Percentiles rank a stretch among this genome's conserved stretches.
Evolutionary conservation across 495 filamentous ascomycete species (phyloP).

Genomic region (Viridothelium virens): DNA sequence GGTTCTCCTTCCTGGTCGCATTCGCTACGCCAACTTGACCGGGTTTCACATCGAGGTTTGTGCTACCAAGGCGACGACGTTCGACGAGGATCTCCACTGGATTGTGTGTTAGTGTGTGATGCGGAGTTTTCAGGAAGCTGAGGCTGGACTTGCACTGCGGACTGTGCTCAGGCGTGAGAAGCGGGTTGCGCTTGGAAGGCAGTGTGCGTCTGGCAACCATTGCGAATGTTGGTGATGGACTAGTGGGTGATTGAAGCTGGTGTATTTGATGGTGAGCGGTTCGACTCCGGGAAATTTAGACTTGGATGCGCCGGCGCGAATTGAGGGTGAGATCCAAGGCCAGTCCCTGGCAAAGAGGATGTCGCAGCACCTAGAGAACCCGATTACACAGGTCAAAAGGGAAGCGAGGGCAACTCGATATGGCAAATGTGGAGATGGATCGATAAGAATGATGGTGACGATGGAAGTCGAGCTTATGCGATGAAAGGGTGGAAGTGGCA

Average conservation of each 20-base stretch:
- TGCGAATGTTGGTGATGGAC: slow-evolving; percentile 19
- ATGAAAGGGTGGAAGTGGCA: slow-evolving; percentile 10
- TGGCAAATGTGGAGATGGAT: slow-evolving; percentile 1
- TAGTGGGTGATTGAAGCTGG: slow-evolving; percentile 5
- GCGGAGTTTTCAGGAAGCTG: slow-evolving; percentile 25
- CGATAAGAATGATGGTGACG: not conserved
- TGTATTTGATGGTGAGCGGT: slow-evolving; percentile 15
- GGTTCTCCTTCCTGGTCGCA: slow-evolving; percentile 58
- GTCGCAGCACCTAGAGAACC: not conserved
- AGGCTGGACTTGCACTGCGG: slow-evolving; percentile 47
- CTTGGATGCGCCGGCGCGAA: not conserved
- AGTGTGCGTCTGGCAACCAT: slow-evolving; percentile 57
- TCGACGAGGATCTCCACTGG: slow-evolving; percentile 74
- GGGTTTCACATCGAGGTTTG: slow-evolving; percentile 74
- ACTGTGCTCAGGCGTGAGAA: slow-evolving; percentile 65
- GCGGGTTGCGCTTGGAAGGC: slow-evolving; percentile 65
- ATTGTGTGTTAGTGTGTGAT: slow-evolving; percentile 16
- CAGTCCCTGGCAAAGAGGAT: not conserved
- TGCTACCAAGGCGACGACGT: slow-evolving; percentile 84
- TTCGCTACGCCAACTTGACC: slow-evolving; percentile 55
- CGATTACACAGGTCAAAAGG: not conserved
- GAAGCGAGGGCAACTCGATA: not conserved
- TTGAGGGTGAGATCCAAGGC: not conserved
- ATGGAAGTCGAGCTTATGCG: slow-evolving; percentile 6
- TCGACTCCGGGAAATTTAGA: not conserved